Conservation (phyloP, 352 stramenopile genomes). For the Phytophthora lateralis region DNA sequence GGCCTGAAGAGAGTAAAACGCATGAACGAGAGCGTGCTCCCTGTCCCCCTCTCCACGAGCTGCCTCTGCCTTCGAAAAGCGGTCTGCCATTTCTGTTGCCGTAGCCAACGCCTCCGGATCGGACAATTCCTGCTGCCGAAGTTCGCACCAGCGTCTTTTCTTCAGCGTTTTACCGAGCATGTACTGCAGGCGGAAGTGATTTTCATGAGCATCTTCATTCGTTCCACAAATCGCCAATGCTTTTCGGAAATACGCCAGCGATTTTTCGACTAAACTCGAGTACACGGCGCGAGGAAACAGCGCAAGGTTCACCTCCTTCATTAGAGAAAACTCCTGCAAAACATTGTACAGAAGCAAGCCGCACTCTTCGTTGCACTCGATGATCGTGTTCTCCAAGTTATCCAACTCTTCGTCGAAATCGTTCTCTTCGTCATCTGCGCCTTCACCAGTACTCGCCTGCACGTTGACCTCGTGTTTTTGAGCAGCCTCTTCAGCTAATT, state of each 20-base stretch:
- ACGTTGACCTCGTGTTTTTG: slow-evolving; percentile 18
- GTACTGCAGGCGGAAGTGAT: slow-evolving; percentile 69
- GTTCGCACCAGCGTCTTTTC: slow-evolving; percentile 53
- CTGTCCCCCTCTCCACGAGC: slow-evolving; percentile 63
- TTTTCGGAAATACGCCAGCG: slow-evolving; percentile 46
- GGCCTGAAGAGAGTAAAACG: slow-evolving; percentile 76
- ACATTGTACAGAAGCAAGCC: slow-evolving; percentile 76
- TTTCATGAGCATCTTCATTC: slow-evolving; percentile 48
- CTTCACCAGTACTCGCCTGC: slow-evolving; percentile 2
- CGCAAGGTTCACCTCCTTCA: slow-evolving; percentile 41
- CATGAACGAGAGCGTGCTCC: slow-evolving; percentile 77
- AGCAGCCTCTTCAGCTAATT: slow-evolving; percentile 32
- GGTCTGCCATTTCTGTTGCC: slow-evolving; percentile 45
- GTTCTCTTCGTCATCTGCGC: slow-evolving; percentile 16
- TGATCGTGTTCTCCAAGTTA: slow-evolving; percentile 37
- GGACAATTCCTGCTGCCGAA: slow-evolving; percentile 6
- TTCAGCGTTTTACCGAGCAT: slow-evolving; percentile 81
- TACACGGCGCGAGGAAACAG: slow-evolving; percentile 40
- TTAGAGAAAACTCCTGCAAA: slow-evolving; percentile 62
- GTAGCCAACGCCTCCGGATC: slow-evolving; percentile 24
- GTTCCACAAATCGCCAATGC: slow-evolving; percentile 42
- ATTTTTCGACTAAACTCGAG: slow-evolving; percentile 31
- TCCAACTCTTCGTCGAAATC: slow-evolving; percentile 37
- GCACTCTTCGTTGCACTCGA: slow-evolving; percentile 79
- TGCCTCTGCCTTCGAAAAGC: slow-evolving; percentile 63